Evolutionary conservation across 2,329 filamentous ascomycete species (phyloP), one percentile per base, ranked within the genome.

Genomic region (Celoporthe dispersa): DNA sequence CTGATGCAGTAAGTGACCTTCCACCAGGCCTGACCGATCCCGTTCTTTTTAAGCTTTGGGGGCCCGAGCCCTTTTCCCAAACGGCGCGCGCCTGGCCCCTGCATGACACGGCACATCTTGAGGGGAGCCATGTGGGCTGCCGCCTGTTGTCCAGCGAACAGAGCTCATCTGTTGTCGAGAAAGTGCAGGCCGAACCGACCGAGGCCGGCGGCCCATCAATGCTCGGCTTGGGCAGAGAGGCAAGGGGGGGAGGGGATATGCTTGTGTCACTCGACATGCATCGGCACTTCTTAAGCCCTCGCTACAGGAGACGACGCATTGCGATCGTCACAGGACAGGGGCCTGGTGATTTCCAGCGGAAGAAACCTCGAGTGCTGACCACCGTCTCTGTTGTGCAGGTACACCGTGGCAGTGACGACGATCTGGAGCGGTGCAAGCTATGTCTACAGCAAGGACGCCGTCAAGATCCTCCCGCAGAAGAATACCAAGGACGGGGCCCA

Each of bases 371-470:
- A 28, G 14, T 16, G 1, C n/a, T 63, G 60, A 41, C 60, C 35
- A 11, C n/a, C n/a, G 25, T 55, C 68, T 72, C 33, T 59, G 7
- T 33, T 33, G 2, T 14, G 28, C 74, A 95, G 93, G 77, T 95
- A 93, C 75, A 81, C 97, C 19, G 95, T 99, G 2, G 94, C 94
- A 0, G 88, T 86, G 0, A 99, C 96, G 4, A 99, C 96, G 0
- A 81, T 97, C 7, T 98, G 94, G 93, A 98, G 94, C 73, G 96
- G 96, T 9, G 85, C 94, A 19, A 97, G 94, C 79, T 99, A 99
- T 79, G 86, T 97, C 8, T 97, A 91, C 78, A 93, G 90, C 74
- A 97, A 96, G 79, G 92, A 97, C 75, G 95, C 94, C 0, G 94
- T 98, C 41, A 97, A 92, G 79, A 98, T 98, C 68, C 79, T 98